Percentiles rank a stretch among this genome's conserved stretches.
phyloP scores from a whole-genome alignment of 2,329 filamentous ascomycete genomes.

The Daldinia eschscholtzii region DNA sequence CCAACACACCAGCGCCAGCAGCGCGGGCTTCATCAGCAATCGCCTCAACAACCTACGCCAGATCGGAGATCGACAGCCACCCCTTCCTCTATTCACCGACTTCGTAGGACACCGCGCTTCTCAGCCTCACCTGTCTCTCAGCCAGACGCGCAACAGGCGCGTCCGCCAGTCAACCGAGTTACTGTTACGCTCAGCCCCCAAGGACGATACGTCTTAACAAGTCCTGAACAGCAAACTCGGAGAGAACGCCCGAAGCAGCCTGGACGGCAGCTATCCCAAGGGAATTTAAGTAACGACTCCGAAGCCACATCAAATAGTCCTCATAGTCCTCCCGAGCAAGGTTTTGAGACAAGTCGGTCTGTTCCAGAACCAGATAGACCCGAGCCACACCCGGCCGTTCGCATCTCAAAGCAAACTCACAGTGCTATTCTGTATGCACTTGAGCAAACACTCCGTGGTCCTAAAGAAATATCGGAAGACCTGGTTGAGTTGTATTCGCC shows the following conservation, averaged over 20 bases:
- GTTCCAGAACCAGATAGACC: conserved; percentile 53
- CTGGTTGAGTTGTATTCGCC: conserved; percentile 87
- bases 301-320: conserved; percentile 55
- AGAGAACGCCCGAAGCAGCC: conserved; percentile 46
- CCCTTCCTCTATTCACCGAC: conserved; percentile 61
- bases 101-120: conserved; percentile 67
- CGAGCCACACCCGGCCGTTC: conserved; percentile 63
- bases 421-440: conserved; percentile 93
- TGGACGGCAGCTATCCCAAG: conserved; percentile 61
- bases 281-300: conserved; percentile 59
- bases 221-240: conserved; percentile 50
- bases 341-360: conserved; percentile 46
- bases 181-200: conserved; percentile 63
- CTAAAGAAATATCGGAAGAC: conserved; percentile 86
- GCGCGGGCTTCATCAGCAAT: conserved; percentile 54
- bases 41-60: conserved; percentile 48
- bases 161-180: conserved; percentile 53
- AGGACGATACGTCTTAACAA: conserved; percentile 54
- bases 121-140: conserved; percentile 60
- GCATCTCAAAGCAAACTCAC: conserved; percentile 85
- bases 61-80: conserved; percentile 57
- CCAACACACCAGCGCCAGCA: conserved; percentile 60
- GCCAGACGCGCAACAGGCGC: conserved; percentile 46
- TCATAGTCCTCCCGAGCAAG: conserved; percentile 51
- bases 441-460: conserved; percentile 88